These are phyloP conservation scores for Pestalotiopsis sp. DNA, from an alignment of 2,329 filamentous ascomycete species.

Conservation along the genomic window DNA sequence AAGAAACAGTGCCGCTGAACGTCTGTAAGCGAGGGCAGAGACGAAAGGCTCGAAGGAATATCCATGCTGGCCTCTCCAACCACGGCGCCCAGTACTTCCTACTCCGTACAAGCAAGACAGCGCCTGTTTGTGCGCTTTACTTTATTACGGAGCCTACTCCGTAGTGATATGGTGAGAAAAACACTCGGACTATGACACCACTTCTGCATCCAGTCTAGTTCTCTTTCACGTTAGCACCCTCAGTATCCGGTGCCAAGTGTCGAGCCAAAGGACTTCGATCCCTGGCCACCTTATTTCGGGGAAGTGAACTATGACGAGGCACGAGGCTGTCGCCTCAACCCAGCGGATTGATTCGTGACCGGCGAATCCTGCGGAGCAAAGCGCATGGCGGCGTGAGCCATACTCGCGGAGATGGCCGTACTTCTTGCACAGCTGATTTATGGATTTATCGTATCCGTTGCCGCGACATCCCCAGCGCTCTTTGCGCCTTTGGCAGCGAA, in stretches of 20 bases:
- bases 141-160: not conserved
- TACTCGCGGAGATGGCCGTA: not conserved
- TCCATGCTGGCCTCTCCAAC: conserved; percentile 3
- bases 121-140: not conserved
- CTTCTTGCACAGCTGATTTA: not conserved
- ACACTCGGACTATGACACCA: conserved; percentile 12
- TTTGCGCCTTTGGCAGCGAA: no score
- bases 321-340: conserved; percentile 2
- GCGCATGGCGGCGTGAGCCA: not conserved
- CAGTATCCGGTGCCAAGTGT: conserved; percentile 7
- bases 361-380: conserved; percentile 1
- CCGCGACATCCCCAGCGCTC: not conserved
- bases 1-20: conserved; percentile 1
- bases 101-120: not conserved
- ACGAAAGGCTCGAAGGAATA: conserved; percentile 9
- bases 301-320: conserved; percentile 9
- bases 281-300: conserved; percentile 10
- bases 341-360: not conserved
- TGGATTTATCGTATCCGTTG: not conserved
- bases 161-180: not conserved
- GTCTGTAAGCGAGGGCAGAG: conserved; percentile 9
- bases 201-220: conserved; percentile 9
- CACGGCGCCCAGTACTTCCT: not conserved
- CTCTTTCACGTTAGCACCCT: conserved; percentile 3
- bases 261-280: conserved; percentile 8